Evolutionary conservation across 305 asterid genomes (phyloP).

Genomic region (Withania somnifera): DNA sequence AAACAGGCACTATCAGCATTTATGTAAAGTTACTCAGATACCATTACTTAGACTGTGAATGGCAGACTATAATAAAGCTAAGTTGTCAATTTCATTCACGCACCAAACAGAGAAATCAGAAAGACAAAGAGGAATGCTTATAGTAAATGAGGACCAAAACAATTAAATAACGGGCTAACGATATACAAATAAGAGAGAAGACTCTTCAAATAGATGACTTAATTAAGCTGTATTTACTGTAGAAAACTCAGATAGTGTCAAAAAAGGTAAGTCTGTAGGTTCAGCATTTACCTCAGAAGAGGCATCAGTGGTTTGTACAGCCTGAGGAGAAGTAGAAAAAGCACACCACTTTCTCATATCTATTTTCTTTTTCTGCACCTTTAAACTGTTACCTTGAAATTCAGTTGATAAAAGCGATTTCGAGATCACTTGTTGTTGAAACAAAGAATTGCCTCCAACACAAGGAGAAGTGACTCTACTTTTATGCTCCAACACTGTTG

Average conservation of each 20-base stretch:
- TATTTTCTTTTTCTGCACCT: conserved; percentile 26
- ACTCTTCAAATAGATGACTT: not conserved
- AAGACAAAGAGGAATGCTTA: not conserved
- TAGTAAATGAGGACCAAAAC: not conserved
- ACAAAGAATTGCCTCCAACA: conserved; percentile 55
- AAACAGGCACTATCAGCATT: not conserved
- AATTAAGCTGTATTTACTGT: not conserved
- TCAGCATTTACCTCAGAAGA: conserved; percentile 43
- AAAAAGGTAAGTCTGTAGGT: not conserved
- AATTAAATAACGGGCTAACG: not conserved
- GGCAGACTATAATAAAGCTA: not conserved
- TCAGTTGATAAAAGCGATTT: conserved; percentile 51
- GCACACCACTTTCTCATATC: conserved; percentile 43
- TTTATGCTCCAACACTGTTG: conserved; percentile 43
- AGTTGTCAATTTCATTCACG: not conserved
- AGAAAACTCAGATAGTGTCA: not conserved
- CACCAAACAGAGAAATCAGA: not conserved
- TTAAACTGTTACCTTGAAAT: conserved; percentile 44
- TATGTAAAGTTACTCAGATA: not conserved
- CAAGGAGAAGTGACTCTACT: conserved; percentile 41
- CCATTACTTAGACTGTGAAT: not conserved
- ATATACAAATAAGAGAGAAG: not conserved
- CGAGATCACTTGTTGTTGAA: conserved; percentile 56
- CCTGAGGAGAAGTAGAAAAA: conserved; percentile 35
- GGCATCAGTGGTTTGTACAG: conserved; percentile 52